Evolutionary conservation across 495 filamentous ascomycete species (phyloP), one percentile per base, ranked within the genome.

Genomic region (Penicillium desertorum): DNA sequence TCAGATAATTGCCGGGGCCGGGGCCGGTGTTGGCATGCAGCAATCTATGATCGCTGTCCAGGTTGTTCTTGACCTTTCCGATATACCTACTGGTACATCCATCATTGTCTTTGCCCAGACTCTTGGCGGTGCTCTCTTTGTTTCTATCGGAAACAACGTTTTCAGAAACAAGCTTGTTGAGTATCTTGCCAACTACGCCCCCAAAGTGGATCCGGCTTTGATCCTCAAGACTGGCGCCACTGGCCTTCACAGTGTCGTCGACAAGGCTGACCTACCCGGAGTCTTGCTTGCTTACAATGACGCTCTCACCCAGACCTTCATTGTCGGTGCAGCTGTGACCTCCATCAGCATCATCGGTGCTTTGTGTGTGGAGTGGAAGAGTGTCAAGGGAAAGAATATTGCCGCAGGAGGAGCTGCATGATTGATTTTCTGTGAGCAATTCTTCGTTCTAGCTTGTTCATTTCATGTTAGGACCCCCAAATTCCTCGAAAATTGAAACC

Each of bases 21-120:
- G 81, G n/a, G 73, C 75, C n/a, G 83, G 83, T 14, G 65, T 71
- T 1, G 76, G 71, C 3, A 67, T 83, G 51, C 81, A 83, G 51
- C 65, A 81, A 27, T 64, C 68, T 2, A 70, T 70, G 49, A 68
- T 60, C 23, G 66, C 70, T 6, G 67, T 65, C 4, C 66, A 74
- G 57, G 63, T 56, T 44, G 66, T 73, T 4, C 64, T 72, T 10
- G 44, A 36, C 4, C 42, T 56, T 9, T 47, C 47, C 14, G 65
- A 67, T 54, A 57, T 67, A 41, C 65, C 65, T 7, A 58, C 62
- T 12, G 65, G 65, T 2, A 65, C 62, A 11, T 76, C 86, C 2
- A 75, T 85, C 36, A 83, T 88, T 54, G 83, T 89, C 64, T 89
- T 90, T 65, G 77, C 79, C 29, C 88, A 90, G 70, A 85, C 83